Conservation (phyloP, 805 yeast species). For the Ogataea chonburiensis region DNA sequence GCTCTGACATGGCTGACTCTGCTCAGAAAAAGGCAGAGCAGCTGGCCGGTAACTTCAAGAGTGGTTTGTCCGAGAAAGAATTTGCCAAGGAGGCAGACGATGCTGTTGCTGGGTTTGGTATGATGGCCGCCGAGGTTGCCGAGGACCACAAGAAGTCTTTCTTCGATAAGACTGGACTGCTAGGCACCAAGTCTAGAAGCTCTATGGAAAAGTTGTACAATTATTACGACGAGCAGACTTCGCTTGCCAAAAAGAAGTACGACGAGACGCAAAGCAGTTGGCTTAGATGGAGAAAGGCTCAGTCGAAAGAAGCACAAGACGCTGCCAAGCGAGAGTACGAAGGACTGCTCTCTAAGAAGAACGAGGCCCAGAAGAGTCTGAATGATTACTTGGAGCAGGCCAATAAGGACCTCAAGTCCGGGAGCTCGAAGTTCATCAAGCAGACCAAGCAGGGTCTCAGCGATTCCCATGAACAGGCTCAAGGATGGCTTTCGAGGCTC, state of each 20-base stretch:
- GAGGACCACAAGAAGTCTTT: slow-evolving; percentile 39
- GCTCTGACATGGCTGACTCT: slow-evolving; percentile 15
- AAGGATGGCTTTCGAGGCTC: slow-evolving; percentile 21
- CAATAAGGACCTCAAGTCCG: slow-evolving; percentile 11
- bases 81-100: slow-evolving; percentile 36
- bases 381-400: slow-evolving; percentile 15
- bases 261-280: slow-evolving; percentile 31
- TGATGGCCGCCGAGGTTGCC: slow-evolving; percentile 42
- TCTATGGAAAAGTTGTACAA: slow-evolving; percentile 23
- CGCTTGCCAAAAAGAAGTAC: slow-evolving; percentile 27
- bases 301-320: slow-evolving; percentile 30
- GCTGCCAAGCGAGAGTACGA: slow-evolving; percentile 28
- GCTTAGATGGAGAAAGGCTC: slow-evolving; percentile 32
- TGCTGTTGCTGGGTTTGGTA: slow-evolving; percentile 48
- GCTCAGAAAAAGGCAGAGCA: slow-evolving; percentile 20
- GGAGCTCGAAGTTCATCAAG: slow-evolving; percentile 17
- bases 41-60: slow-evolving; percentile 20
- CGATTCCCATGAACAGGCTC: slow-evolving; percentile 23
- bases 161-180: slow-evolving; percentile 22
- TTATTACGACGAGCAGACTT: slow-evolving; percentile 26
- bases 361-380: slow-evolving; percentile 26
- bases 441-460: slow-evolving; percentile 19
- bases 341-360: slow-evolving; percentile 19
- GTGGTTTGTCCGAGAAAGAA: slow-evolving; percentile 27
- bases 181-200: slow-evolving; percentile 23